Base-by-base conservation (phyloP, 257 asterid species). In the Solanum peruvianum region DNA sequence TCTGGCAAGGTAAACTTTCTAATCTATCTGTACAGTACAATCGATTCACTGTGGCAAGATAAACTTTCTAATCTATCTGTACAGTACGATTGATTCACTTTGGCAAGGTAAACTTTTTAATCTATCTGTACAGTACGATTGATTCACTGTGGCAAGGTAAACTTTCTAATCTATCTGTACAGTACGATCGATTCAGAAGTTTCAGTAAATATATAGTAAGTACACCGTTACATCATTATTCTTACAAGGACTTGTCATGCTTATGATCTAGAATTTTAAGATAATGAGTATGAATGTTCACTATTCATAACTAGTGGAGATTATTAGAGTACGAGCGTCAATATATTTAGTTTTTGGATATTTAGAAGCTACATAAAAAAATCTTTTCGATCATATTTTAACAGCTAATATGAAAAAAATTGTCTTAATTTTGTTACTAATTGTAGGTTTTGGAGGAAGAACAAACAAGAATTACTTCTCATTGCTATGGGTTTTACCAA, bases 381-480 rank as follows among this genome's bases (percentile, higher is more conserved):
- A 0, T 23, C 15, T 3, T 0, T 69, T 29, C 29, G 41, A 67
- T 67, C 21, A 58, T 58, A 58, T 58, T 20, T 58, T 3, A 21
- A 8, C 27, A 8, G 12, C 12, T 58, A 58, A 8, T n/a, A 11
- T 11, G 11, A 2, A 73, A n/a, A 42, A 33, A 33, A 33, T 33
- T n/a, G 15, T 45, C 39, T 15, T 71, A 1, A 33, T 8, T 8
- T 45, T 20, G 44, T 27, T 27, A 49, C 10, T 52, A 72, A 49
- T 78, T 89, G 90, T 92, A 95, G 98, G 88, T 93, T 82, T 75
- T 92, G 14, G 96, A 89, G 82, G 98, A 95, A 86, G 98, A 94
- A 23, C 97, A 8, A 94, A 95, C 93, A 93, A 87, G 90, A 95
- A 93, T 90, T 95, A 95, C 90, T 95, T 95, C 88, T 93, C 96